Base-by-base conservation (phyloP, 768 basidiomycete genomes). In the Lyophyllum atratum region DNA sequence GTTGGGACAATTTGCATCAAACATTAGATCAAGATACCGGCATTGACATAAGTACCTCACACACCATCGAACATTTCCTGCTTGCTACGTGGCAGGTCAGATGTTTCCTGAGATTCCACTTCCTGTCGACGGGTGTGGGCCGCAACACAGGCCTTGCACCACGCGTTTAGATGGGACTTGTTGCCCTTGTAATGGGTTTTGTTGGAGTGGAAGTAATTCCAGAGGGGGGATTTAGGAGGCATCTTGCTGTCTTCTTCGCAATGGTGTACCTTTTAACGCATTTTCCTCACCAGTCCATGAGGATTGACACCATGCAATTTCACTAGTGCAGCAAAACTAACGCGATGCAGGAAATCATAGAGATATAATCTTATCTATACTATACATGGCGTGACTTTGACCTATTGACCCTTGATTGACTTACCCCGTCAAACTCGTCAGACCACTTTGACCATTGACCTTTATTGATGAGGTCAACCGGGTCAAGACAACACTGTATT, bases 401-500 rank as follows among this genome's bases (percentile, higher is more conserved):
- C 45, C 25, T 17, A 49, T 49, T 34, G 48, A 49, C 51, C 45
- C 21, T n/a, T n/a, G n/a, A n/a, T n/a, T n/a, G n/a, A n/a, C n/a
- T n/a, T n/a, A n/a, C n/a, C n/a, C n/a, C n/a, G n/a, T 52, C 51
- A 39, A 42, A 33, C 6, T 3, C 8, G 51, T 40, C 39, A n/a
- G 39, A 39, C 51, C 10, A 4, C 40, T 6, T 43, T 43, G 40
- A 40, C 40, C 37, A 25, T 3, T 52, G 4, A 42, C 4, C 34
- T 15, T 51, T 39, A 51, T 51, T 51, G 49, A 52, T 21, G 4
- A 19, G 37, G 34, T 52, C 39, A 42, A 52, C 4, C 17, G 22
- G 46, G 47, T 52, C 51, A 52, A 52, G 51, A 52, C 51, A 39
- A 52, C 51, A 52, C 48, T 49, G 48, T 17, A n/a, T n/a, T n/a